Evolutionary conservation across 768 basidiomycete genomes (phyloP), one percentile per base, ranked within the genome.

Genomic region (Calocybe cyanea): DNA sequence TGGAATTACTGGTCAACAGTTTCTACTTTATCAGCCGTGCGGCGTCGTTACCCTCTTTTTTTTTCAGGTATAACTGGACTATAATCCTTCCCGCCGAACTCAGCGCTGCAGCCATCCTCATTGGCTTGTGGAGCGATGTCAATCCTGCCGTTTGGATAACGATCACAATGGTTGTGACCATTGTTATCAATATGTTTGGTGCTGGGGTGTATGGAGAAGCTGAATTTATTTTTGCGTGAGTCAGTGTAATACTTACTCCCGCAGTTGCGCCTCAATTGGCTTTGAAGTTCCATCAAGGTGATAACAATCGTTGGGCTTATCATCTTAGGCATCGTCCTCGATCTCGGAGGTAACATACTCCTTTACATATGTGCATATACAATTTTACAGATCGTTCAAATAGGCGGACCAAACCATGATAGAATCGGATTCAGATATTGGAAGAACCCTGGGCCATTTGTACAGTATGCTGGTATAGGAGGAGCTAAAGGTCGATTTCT

Each of bases 361-460:
- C 17, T 42, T 41, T 13, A 6, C 9, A 18, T 9, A 7, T 34
- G 15, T 38, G 2, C 18, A 10, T 10, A 13, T 15, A 10, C 4
- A 9, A 13, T 44, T 3, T 43, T 11, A 20, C 7, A 38, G 7
- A 34, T 18, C 9, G 13, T n/a, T 17, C 14, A 13, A 9, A 11
- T 11, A 75, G 92, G 91, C 47, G 93, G 89, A 2, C 92, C 92
- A 6, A 65, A 78, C 55, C 85, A 87, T 57, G 87, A 90, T 57
- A 78, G 87, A 33, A 48, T 76, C 59, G 82, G 83, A 0, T 85
- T 85, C 63, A 72, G 82, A 21, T 90, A 86, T 69, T 94, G 92
- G 91, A 85, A 81, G 49, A 51, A 93, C 53, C 93, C 93, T 0
- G 95, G 95, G 9, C 83, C 94, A 0, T 91, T 97, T 59, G 83